These are phyloP conservation scores for Helicocarpus griseus DNA, from an alignment of 2,329 filamentous ascomycete species.

Conservation along the genomic window DNA sequence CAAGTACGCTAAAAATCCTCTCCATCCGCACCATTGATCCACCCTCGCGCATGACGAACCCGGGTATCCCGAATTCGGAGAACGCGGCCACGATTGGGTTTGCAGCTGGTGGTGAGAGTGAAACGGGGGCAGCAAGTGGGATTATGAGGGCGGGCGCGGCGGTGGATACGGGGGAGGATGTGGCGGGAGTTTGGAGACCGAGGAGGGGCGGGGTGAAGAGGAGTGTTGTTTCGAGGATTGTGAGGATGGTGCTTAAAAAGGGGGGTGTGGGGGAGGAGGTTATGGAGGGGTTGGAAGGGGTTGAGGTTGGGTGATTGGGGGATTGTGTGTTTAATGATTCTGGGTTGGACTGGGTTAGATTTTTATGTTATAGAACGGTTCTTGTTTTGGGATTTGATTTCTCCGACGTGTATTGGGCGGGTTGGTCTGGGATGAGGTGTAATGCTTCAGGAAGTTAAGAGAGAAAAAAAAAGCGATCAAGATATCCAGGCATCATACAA, in stretches of 20 bases:
- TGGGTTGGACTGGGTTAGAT: too few relatives aligned
- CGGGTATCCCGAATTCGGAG: conserved; percentile 56
- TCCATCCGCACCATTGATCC: conserved; percentile 66
- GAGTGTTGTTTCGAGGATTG: conserved; percentile 60
- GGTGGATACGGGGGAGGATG: conserved; percentile 48
- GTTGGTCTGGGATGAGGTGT: too few relatives aligned
- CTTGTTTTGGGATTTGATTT: too few relatives aligned
- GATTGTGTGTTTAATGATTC: background rate
- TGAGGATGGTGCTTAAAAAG: conserved; percentile 64
- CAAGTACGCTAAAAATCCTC: conserved; percentile 47
- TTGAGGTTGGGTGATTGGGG: conserved; percentile 48
- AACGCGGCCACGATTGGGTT: conserved; percentile 45
- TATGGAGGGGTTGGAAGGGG: conserved; percentile 63
- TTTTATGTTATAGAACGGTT: too few relatives aligned
- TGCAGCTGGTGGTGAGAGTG: conserved; percentile 23
- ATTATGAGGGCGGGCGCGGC: conserved; percentile 34
- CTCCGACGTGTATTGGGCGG: too few relatives aligned
- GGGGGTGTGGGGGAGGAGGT: conserved; percentile 82
- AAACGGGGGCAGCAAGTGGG: conserved; percentile 28
- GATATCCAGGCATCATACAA: too few relatives aligned
- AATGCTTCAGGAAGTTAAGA: too few relatives aligned
- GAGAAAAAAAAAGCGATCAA: too few relatives aligned
- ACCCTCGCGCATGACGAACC: conserved; percentile 61
- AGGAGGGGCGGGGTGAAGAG: conserved; percentile 76
- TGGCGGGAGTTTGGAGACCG: conserved; percentile 70